These are phyloP conservation scores for Edaphochlamys debaryana DNA, from an alignment of 139 green algal genomes.

Conservation along the genomic window DNA sequence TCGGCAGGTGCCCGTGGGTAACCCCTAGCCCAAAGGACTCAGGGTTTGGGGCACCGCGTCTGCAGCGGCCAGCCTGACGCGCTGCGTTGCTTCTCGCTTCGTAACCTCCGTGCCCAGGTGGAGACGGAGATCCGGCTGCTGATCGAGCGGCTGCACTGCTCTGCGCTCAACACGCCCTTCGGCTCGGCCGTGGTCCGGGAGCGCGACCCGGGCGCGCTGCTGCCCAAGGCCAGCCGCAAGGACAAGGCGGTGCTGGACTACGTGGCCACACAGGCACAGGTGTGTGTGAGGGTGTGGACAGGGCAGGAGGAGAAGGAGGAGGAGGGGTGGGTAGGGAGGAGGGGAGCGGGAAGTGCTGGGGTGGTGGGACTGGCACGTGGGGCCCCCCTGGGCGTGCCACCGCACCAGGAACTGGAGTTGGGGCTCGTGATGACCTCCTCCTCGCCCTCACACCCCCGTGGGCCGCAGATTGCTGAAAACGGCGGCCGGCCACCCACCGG, in stretches of 20 bases:
- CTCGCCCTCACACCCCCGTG: too few relatives aligned
- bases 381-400: too few relatives aligned
- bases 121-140: conserved; percentile 51
- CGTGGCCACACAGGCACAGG: conserved; percentile 24
- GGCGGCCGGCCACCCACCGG: conserved; percentile 8
- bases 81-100: too few relatives aligned
- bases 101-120: too few relatives aligned
- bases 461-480: neutral
- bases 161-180: conserved; percentile 21
- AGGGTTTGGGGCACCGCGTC: too few relatives aligned
- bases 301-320: too few relatives aligned
- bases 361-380: neutral
- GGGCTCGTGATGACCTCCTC: too few relatives aligned
- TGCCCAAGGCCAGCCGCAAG: conserved; percentile 18
- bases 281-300: neutral
- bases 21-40: too few relatives aligned
- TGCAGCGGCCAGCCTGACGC: too few relatives aligned
- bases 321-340: neutral
- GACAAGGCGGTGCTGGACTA: conserved; percentile 53
- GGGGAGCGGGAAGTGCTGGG: neutral
- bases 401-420: neutral
- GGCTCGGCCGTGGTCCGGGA: conserved; percentile 27
- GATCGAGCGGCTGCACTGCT: conserved; percentile 40
- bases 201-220: conserved; percentile 43
- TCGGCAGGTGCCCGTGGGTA: too few relatives aligned